Conservation (phyloP, 2,329 filamentous ascomycete genomes). For the Sporothrix brasiliensis region DNA sequence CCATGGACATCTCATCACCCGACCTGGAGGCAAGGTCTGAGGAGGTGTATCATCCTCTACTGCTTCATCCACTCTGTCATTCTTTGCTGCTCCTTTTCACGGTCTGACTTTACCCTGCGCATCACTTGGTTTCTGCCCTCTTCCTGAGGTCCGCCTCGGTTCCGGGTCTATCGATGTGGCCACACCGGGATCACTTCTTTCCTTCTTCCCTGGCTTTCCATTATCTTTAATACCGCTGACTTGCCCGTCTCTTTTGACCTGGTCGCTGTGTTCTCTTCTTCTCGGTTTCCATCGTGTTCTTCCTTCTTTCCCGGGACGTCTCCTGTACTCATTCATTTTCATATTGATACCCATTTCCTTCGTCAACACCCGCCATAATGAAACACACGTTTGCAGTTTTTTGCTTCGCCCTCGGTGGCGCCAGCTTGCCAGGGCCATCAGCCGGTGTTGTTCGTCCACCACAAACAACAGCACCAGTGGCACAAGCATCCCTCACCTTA, state of each 20-base stretch:
- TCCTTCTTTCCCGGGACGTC: background rate
- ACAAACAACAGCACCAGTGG: background rate
- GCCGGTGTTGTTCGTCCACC: background rate
- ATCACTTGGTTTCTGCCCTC: background rate
- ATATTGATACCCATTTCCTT: conserved; percentile 11
- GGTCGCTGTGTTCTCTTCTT: conserved; percentile 3
- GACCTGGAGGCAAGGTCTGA: background rate
- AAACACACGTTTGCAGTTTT: background rate
- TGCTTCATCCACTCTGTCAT: background rate
- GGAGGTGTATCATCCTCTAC: background rate
- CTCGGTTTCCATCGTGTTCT: conserved; percentile 4
- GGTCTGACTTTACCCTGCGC: conserved; percentile 14
- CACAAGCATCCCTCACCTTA: conserved; percentile 7
- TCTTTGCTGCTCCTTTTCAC: background rate
- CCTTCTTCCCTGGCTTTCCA: background rate
- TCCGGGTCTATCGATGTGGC: background rate
- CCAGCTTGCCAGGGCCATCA: background rate
- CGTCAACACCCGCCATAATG: background rate
- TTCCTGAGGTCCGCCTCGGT: background rate
- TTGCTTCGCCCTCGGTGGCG: conserved; percentile 4
- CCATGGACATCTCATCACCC: background rate
- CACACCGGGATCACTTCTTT: background rate
- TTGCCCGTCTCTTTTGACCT: background rate
- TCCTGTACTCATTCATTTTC: background rate
- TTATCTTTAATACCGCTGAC: background rate